phyloP scores from a whole-genome alignment of 768 basidiomycete species.

The Psilocybe cyanescens region DNA sequence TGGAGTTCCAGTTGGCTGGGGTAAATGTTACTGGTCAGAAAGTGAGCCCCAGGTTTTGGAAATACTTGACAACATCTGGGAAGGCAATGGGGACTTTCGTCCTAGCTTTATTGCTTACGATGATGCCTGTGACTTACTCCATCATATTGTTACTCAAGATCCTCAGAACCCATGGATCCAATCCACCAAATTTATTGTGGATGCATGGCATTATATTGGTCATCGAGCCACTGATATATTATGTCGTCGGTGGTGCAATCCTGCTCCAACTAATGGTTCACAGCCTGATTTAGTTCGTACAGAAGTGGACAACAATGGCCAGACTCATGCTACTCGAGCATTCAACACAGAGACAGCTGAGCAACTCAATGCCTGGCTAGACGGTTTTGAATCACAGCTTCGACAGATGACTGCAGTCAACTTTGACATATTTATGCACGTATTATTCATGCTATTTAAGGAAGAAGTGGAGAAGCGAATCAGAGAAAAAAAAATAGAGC shows the following conservation, averaged over 20 bases:
- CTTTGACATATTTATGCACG: conserved; percentile 5
- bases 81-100: conserved; percentile 1
- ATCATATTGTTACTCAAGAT: conserved; percentile 27
- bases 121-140: conserved; percentile 24
- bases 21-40: conserved; percentile 16
- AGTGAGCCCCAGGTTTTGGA: conserved; percentile 23
- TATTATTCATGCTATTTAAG: conserved; percentile 5
- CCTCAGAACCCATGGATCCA: conserved; percentile 15
- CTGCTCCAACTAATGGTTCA: conserved; percentile 23
- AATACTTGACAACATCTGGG: conserved; percentile 22
- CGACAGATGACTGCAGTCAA: conserved; percentile 8
- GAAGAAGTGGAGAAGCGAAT: conserved; percentile 7
- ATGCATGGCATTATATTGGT: conserved; percentile 31
- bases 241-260: conserved; percentile 25
- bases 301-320: conserved; percentile 17
- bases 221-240: conserved; percentile 21
- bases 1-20: conserved; percentile 26
- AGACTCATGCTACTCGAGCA: conserved; percentile 19
- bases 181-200: conserved; percentile 23
- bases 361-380: conserved; percentile 15
- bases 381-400: conserved; percentile 6
- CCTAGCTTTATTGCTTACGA: conserved; percentile 25
- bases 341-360: conserved; percentile 33
- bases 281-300: conserved; percentile 23
- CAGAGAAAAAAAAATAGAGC: background rate